These are phyloP conservation scores for Phytophthora citrophthora DNA, from an alignment of 352 stramenopile species.

Conservation along the genomic window DNA sequence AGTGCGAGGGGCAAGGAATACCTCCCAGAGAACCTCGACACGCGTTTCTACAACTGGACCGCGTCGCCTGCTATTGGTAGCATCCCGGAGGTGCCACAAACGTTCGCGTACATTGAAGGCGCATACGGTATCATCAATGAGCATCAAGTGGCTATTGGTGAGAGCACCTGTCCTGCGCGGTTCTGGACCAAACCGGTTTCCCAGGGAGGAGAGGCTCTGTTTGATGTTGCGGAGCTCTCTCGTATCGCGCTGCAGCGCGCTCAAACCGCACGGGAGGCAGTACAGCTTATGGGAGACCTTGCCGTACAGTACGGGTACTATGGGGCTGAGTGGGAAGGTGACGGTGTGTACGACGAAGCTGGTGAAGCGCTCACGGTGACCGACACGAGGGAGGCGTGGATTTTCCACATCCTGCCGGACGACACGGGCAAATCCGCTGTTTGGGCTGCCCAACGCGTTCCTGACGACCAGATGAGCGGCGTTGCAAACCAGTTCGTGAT, in stretches of 20 bases:
- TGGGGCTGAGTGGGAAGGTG: slow-evolving; percentile 83
- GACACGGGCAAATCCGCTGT: slow-evolving; percentile 92
- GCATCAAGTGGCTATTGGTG: slow-evolving; percentile 79
- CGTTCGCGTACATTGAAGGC: slow-evolving; percentile 84
- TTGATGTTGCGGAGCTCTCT: slow-evolving; percentile 89
- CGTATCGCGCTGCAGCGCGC: slow-evolving; percentile 89
- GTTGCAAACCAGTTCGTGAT: slow-evolving; percentile 97
- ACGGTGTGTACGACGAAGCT: slow-evolving; percentile 66
- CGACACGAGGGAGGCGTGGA: slow-evolving; percentile 92
- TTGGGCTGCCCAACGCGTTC: slow-evolving; percentile 94
- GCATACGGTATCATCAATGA: slow-evolving; percentile 88
- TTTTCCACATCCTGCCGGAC: slow-evolving; percentile 96
- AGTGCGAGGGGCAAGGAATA: slow-evolving; percentile 66
- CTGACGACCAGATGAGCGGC: slow-evolving; percentile 80
- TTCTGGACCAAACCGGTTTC: slow-evolving; percentile 68
- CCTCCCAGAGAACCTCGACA: slow-evolving; percentile 68
- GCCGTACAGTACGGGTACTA: slow-evolving; percentile 94
- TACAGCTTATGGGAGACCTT: slow-evolving; percentile 94
- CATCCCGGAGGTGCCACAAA: slow-evolving; percentile 70
- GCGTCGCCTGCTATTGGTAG: slow-evolving; percentile 61
- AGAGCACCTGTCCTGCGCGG: slow-evolving; percentile 78
- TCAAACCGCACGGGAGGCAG: slow-evolving; percentile 78
- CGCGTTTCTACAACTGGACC: slow-evolving; percentile 73
- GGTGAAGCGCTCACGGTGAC: slow-evolving; percentile 92
- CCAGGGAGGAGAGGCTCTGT: slow-evolving; percentile 84